A percentile compares a stretch with the other conserved stretches of the same genome.
Evolutionary conservation across 345 rosid genomes (phyloP).

Genomic region (Firmiana major): DNA sequence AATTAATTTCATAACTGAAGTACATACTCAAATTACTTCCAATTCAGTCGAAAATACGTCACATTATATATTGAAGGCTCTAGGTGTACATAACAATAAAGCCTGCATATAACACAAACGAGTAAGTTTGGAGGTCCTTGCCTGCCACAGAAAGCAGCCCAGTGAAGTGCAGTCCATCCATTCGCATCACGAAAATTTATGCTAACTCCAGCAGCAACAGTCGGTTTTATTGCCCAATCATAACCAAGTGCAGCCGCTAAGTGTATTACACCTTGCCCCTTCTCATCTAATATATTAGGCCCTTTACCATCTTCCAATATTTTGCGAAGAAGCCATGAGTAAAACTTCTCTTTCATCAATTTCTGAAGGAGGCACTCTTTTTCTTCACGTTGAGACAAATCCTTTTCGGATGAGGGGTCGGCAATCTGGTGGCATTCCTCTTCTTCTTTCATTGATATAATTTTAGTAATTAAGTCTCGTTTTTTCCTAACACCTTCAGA

Average conservation of each 20-base stretch:
- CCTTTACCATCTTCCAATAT: conserved; percentile 77
- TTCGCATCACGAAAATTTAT: conserved; percentile 80
- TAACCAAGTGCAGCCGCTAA: conserved; percentile 84
- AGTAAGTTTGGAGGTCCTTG: conserved; percentile 30
- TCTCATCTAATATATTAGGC: conserved; percentile 55
- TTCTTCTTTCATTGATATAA: conserved; percentile 74
- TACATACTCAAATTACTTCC: background rate
- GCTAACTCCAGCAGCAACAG: conserved; percentile 64
- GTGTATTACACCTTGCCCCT: conserved; percentile 85
- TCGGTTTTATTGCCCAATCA: conserved; percentile 82
- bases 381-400: conserved; percentile 27
- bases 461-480: conserved; percentile 38
- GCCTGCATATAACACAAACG: background rate
- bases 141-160: conserved; percentile 97
- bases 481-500: conserved; percentile 48
- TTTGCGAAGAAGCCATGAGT: conserved; percentile 68
- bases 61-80: background rate
- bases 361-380: conserved; percentile 41
- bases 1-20: background rate
- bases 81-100: background rate
- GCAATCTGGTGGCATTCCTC: conserved; percentile 39
- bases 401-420: conserved; percentile 29
- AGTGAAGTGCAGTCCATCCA: conserved; percentile 97
- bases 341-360: conserved; percentile 57
- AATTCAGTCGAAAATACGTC: background rate